Evolutionary conservation across 2,329 filamentous ascomycete genomes (phyloP).

Genomic region (Sclerotiophoma versabilis): DNA sequence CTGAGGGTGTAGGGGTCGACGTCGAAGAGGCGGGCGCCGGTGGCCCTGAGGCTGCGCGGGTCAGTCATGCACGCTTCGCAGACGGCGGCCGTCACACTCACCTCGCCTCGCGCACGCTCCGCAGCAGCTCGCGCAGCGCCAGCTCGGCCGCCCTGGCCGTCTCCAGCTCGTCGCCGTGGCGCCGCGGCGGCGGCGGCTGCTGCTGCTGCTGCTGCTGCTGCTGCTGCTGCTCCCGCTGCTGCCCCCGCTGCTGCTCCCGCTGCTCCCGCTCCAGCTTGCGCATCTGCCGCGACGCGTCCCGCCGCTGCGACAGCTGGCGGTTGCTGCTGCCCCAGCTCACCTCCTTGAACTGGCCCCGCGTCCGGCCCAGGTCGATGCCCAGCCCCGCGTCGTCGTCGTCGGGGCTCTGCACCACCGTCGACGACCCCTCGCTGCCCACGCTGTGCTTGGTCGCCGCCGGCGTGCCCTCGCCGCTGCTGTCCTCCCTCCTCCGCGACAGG

Average conservation of each 20-base stretch:
- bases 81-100: constrained; percentile 26
- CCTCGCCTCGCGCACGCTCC: constrained; percentile 81
- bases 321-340: constrained; percentile 83
- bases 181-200: constrained; percentile 47
- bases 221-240: background rate
- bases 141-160: constrained; percentile 84
- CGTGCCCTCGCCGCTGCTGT: constrained; percentile 35
- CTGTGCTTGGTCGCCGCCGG: constrained; percentile 32
- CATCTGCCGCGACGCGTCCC: constrained; percentile 44
- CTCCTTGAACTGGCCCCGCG: constrained; percentile 60
- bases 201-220: background rate
- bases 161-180: constrained; percentile 74
- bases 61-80: constrained; percentile 1
- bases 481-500: constrained; percentile 64
- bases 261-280: constrained; percentile 68
- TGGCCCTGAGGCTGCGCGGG: constrained; percentile 52
- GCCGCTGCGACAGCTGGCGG: constrained; percentile 62
- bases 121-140: constrained; percentile 81
- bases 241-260: constrained; percentile 42
- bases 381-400: constrained; percentile 24
- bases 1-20: constrained; percentile 87
- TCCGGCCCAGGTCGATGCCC: constrained; percentile 42
- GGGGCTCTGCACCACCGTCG: constrained; percentile 35
- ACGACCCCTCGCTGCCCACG: constrained; percentile 35
- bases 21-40: constrained; percentile 64